phyloP scores from a whole-genome alignment of 176 grass and related monocot genomes.

The Triticum urartu region DNA sequence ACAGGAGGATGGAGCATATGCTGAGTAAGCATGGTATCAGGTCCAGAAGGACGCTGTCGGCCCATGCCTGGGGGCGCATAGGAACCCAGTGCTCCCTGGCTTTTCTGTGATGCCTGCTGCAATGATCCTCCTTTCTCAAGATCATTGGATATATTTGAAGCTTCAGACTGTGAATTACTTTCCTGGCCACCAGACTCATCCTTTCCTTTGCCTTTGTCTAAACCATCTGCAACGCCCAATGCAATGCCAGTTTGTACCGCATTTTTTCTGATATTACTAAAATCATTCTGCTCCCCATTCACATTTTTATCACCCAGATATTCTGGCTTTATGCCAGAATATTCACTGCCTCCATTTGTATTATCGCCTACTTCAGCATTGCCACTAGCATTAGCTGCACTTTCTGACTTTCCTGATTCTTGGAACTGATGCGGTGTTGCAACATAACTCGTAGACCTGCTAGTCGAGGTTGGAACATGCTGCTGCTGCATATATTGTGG shows the following conservation, averaged over 20 bases:
- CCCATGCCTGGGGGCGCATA: conserved; percentile 31
- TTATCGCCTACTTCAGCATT: conserved; percentile 21
- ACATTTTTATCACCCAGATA: conserved; percentile 29
- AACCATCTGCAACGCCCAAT: conserved; percentile 27
- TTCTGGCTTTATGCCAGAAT: conserved; percentile 23
- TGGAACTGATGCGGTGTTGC: conserved; percentile 50
- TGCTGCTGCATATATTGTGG: conserved; percentile 43
- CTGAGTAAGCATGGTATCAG: conserved; percentile 41
- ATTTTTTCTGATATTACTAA: conserved; percentile 37
- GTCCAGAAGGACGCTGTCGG: conserved; percentile 34
- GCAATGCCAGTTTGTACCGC: conserved; percentile 9
- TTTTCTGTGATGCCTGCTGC: conserved; percentile 37
- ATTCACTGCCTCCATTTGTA: conserved; percentile 30
- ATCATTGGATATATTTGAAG: conserved; percentile 24
- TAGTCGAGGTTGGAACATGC: conserved; percentile 38
- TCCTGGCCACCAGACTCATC: conserved; percentile 29
- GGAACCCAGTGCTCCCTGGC: conserved; percentile 27
- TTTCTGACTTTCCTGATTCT: conserved; percentile 37
- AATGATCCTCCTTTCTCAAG: conserved; percentile 38
- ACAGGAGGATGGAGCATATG: conserved; percentile 41
- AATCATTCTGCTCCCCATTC: conserved; percentile 35
- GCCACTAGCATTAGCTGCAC: conserved; percentile 28
- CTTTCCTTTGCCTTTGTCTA: conserved; percentile 9
- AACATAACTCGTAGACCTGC: conserved; percentile 36
- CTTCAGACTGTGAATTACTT: conserved; percentile 37